These are phyloP conservation scores for Diaporthe vaccinii DNA, from an alignment of 2,329 filamentous ascomycete genomes.

Conservation along the genomic window DNA sequence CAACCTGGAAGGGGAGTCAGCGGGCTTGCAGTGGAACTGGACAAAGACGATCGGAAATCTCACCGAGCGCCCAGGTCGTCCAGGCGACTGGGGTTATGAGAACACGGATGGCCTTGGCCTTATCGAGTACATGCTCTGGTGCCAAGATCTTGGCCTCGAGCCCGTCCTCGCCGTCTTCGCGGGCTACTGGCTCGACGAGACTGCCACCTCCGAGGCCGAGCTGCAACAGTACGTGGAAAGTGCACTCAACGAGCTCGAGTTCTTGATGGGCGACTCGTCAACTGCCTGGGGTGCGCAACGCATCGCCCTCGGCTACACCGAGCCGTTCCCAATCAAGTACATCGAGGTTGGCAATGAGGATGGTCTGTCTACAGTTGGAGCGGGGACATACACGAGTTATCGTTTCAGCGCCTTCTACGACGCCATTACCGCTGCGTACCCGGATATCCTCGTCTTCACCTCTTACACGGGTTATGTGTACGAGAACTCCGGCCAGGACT, in stretches of 20 bases:
- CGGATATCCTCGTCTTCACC: constrained; percentile 38
- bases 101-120: constrained; percentile 64
- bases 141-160: constrained; percentile 37
- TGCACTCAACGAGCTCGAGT: constrained; percentile 65
- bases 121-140: constrained; percentile 60
- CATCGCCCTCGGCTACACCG: constrained; percentile 62
- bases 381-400: constrained; percentile 50
- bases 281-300: constrained; percentile 61
- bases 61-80: constrained; percentile 50
- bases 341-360: constrained; percentile 70
- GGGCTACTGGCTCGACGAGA: constrained; percentile 57
- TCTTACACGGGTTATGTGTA: constrained; percentile 37
- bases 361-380: constrained; percentile 55
- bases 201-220: constrained; percentile 56
- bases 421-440: constrained; percentile 42
- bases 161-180: constrained; percentile 59
- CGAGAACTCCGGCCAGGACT: constrained; percentile 50
- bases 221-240: constrained; percentile 61
- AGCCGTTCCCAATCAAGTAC: constrained; percentile 63
- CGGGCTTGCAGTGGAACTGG: constrained; percentile 42
- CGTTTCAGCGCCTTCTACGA: constrained; percentile 62
- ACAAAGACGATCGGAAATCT: constrained; percentile 57
- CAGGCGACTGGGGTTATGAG: constrained; percentile 57
- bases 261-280: constrained; percentile 59
- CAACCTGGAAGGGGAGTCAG: constrained; percentile 37